Percentiles rank a stretch among this genome's conserved stretches.
Evolutionary conservation across 1,284 basidiomycete genomes (phyloP).

Genomic region (Ustilago xerochloae): DNA sequence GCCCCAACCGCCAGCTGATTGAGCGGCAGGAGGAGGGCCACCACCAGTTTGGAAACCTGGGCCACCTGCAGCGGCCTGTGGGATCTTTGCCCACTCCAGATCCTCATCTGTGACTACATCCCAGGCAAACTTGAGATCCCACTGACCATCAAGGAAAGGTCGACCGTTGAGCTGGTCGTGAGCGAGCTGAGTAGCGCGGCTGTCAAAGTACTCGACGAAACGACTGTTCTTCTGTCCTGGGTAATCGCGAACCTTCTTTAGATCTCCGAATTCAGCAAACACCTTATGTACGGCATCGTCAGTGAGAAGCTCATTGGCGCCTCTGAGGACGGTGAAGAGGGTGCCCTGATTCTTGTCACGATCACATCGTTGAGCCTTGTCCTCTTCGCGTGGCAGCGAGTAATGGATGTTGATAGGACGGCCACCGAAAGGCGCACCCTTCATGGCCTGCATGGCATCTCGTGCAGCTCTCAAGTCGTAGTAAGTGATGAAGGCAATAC

Average conservation of each 20-base stretch:
- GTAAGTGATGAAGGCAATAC: slow-evolving; percentile 97
- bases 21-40: slow-evolving; percentile 63
- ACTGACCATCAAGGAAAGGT: slow-evolving; percentile 82
- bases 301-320: slow-evolving; percentile 77
- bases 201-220: slow-evolving; percentile 47
- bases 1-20: slow-evolving; percentile 26
- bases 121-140: slow-evolving; percentile 90
- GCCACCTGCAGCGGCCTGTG: slow-evolving; percentile 13
- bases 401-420: slow-evolving; percentile 95
- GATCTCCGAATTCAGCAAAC: slow-evolving; percentile 87
- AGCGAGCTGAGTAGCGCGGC: slow-evolving; percentile 77
- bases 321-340: slow-evolving; percentile 80
- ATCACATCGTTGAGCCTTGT: slow-evolving; percentile 79
- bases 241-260: slow-evolving; percentile 77
- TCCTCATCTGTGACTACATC: slow-evolving; percentile 71
- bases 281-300: slow-evolving; percentile 84
- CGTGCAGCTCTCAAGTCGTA: slow-evolving; percentile 91
- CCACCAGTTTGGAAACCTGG: slow-evolving; percentile 53
- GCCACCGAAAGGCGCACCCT: slow-evolving; percentile 40
- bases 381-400: slow-evolving; percentile 85
- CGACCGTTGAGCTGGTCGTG: slow-evolving; percentile 82
- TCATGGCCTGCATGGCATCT: slow-evolving; percentile 82
- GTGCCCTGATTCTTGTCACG: slow-evolving; percentile 92
- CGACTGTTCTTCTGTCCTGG: slow-evolving; percentile 52
- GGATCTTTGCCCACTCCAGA: slow-evolving; percentile 40